phyloP scores from a whole-genome alignment of 108 stramenopile genomes.

The Schizochytrium sp. region DNA sequence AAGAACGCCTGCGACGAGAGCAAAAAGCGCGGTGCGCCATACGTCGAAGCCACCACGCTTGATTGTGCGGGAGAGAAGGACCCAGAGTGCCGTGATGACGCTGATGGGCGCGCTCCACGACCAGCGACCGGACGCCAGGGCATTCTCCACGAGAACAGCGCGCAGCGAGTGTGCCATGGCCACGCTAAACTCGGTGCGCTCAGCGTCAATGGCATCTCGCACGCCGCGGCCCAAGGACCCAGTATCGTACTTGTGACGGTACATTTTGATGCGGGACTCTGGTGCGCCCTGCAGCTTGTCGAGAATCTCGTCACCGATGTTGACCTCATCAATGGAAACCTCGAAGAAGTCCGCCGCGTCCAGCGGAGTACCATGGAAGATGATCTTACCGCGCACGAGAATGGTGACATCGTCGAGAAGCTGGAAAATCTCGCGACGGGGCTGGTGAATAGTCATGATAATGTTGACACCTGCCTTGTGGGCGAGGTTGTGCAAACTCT shows the following conservation, averaged over 20 bases:
- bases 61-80: background rate
- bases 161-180: background rate
- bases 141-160: background rate
- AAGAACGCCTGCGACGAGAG: background rate
- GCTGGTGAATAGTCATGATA: conserved; percentile 77
- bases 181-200: background rate
- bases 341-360: background rate
- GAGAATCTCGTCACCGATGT: background rate
- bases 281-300: background rate
- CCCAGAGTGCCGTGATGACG: background rate
- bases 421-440: conserved; percentile 69
- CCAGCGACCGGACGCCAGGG: background rate
- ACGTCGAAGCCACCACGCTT: conserved; percentile 2
- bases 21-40: background rate
- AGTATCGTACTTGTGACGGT: background rate
- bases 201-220: background rate
- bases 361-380: background rate
- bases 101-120: background rate
- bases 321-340: background rate
- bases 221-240: background rate
- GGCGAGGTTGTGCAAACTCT: conserved; percentile 59
- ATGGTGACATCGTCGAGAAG: conserved; percentile 62
- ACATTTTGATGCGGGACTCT: background rate
- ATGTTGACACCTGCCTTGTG: conserved; percentile 54
- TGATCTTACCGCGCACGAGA: conserved; percentile 21